Conservation (phyloP, 2,329 filamentous ascomycete genomes). For the Fusarium napiforme region DNA sequence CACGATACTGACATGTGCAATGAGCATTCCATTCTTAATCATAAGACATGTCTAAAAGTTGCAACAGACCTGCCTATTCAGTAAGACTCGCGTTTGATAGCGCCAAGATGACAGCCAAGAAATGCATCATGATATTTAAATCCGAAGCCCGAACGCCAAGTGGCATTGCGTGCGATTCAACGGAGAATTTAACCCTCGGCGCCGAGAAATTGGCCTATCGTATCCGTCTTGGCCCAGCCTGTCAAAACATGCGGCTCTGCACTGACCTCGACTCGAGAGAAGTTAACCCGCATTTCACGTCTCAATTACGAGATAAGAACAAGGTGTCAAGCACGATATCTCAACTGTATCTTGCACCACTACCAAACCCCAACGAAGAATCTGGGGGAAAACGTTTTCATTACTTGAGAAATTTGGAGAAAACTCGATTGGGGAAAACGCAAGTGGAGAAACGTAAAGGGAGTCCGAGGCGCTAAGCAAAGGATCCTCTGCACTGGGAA, state of each 20-base stretch:
- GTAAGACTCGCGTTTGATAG: neutral
- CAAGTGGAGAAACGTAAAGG: neutral
- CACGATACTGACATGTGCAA: slow-evolving; percentile 2
- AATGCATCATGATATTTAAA: neutral
- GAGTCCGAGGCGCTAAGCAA: slow-evolving; percentile 29
- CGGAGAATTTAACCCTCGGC: neutral
- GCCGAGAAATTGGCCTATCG: slow-evolving; percentile 11
- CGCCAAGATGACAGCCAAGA: neutral
- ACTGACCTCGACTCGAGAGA: neutral
- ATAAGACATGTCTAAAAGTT: neutral
- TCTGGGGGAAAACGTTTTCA: slow-evolving; percentile 29
- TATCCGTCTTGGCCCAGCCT: neutral
- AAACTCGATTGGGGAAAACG: neutral
- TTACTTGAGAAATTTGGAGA: slow-evolving; percentile 21
- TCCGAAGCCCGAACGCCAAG: slow-evolving; percentile 6
- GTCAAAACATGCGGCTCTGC: slow-evolving; percentile 21
- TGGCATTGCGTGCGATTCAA: slow-evolving; percentile 17
- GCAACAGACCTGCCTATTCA: slow-evolving; percentile 22
- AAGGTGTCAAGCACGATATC: slow-evolving; percentile 25
- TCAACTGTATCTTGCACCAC: slow-evolving; percentile 15
- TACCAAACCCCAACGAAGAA: neutral
- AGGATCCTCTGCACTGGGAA: slow-evolving; percentile 30
- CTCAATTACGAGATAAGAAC: slow-evolving; percentile 10
- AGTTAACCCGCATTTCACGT: neutral
- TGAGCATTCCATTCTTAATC: neutral